Evolutionary conservation across 192 early-diverging fungal genomes (phyloP).

Genomic region (Linnemannia schmuckeri): DNA sequence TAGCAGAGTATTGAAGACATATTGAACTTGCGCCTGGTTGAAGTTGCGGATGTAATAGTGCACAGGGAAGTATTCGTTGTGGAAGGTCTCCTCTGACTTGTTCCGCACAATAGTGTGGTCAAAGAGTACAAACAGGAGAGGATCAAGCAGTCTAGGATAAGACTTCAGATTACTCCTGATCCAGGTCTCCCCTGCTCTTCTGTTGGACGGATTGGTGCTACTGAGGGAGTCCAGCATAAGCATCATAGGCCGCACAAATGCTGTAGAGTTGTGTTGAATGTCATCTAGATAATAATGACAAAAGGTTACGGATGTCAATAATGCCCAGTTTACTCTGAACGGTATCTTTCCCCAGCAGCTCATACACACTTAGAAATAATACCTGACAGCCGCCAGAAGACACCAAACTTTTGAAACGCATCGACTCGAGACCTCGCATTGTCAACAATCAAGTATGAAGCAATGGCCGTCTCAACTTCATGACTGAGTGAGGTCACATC

Average conservation of each 20-base stretch:
- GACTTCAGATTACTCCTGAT: conserved; percentile 74
- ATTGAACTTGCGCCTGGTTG: conserved; percentile 76
- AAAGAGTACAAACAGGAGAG: conserved; percentile 64
- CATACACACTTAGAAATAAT: background rate
- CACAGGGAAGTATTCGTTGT: conserved; percentile 58
- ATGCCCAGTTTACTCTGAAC: no score
- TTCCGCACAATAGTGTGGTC: conserved; percentile 61
- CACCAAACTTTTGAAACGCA: conserved; percentile 74
- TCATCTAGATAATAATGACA: conserved; percentile 31
- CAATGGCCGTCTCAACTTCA: conserved; percentile 73
- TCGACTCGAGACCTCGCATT: conserved; percentile 47
- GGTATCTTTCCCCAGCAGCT: background rate
- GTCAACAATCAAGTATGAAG: conserved; percentile 61
- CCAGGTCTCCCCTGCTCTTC: conserved; percentile 78
- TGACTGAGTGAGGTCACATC: conserved; percentile 64
- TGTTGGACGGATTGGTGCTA: conserved; percentile 64
- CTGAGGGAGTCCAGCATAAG: conserved; percentile 81
- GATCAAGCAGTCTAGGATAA: conserved; percentile 72
- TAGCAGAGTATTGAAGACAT: conserved; percentile 70
- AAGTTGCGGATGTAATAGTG: conserved; percentile 71
- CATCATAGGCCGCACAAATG: conserved; percentile 83
- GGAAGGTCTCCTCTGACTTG: conserved; percentile 38
- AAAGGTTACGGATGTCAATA: background rate
- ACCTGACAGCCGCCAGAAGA: conserved; percentile 78
- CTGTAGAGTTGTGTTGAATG: conserved; percentile 49